Percentiles rank a stretch among this genome's conserved stretches.
phyloP scores from a whole-genome alignment of 805 yeast genomes.

The Suhomyces canberraensis region DNA sequence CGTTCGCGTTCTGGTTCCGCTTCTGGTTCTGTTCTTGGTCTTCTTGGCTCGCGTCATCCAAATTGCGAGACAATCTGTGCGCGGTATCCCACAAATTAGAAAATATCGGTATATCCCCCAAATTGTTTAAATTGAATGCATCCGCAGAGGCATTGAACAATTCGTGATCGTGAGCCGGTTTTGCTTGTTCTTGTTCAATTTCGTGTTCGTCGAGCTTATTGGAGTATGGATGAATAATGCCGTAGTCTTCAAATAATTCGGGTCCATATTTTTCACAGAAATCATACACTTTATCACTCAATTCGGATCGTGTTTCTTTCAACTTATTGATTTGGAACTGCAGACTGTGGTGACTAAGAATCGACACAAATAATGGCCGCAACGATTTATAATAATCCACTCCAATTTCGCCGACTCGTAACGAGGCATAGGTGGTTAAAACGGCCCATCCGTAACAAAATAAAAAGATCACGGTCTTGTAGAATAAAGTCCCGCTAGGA shows the following conservation, averaged over 20 bases:
- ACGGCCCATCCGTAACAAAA: constrained; percentile 35
- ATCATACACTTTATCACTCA: constrained; percentile 28
- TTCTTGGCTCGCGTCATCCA: no score
- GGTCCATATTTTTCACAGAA: constrained; percentile 40
- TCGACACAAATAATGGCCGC: constrained; percentile 33
- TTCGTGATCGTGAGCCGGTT: background rate
- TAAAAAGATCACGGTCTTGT: constrained; percentile 21
- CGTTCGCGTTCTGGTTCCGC: no score
- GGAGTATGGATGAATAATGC: constrained; percentile 27
- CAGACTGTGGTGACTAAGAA: constrained; percentile 27
- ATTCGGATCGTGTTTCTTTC: constrained; percentile 23
- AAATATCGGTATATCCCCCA: constrained; percentile 30
- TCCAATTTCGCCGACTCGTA: constrained; percentile 41
- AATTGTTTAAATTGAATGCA: constrained; percentile 16
- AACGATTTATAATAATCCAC: constrained; percentile 40
- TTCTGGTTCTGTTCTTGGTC: no score
- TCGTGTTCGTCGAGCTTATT: constrained; percentile 5
- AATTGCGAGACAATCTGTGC: constrained; percentile 2
- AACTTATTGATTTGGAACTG: constrained; percentile 30
- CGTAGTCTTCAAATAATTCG: constrained; percentile 35
- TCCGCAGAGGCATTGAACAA: constrained; percentile 5
- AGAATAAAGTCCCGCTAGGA: constrained; percentile 9
- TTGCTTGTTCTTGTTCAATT: background rate
- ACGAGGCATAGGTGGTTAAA: constrained; percentile 39
- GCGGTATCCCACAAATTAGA: constrained; percentile 12